Conservation (phyloP, 441 rosid genomes). For the Melastoma candidum region DNA sequence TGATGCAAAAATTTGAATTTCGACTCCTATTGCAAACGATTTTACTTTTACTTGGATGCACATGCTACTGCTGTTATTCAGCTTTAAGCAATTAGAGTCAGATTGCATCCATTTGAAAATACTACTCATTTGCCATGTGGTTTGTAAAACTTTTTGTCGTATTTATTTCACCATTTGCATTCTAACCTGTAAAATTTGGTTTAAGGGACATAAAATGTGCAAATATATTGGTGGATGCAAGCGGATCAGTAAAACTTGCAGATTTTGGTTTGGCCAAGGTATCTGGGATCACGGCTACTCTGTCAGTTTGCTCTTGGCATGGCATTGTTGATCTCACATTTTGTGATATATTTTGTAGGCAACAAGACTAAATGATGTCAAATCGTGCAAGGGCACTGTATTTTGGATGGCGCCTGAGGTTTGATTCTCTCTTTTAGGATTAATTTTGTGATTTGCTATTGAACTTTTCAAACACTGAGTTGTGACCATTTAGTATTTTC, state of each 20-base stretch:
- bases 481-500: not conserved
- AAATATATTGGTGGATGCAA: conserved; percentile 10
- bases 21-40: too few species aligned
- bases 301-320: not conserved
- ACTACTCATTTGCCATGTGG: too few species aligned
- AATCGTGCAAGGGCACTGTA: conserved; percentile 3
- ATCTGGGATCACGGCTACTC: not conserved
- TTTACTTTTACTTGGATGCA: too few species aligned
- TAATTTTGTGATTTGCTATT: not conserved
- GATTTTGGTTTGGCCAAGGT: conserved; percentile 19
- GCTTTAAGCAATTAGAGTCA: too few species aligned
- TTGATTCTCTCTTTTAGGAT: not conserved
- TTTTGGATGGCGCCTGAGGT: conserved; percentile 15
- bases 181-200: too few species aligned
- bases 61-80: too few species aligned
- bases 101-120: too few species aligned
- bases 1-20: too few species aligned
- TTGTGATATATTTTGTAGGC: not conserved
- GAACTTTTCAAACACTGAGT: not conserved
- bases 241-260: conserved; percentile 15
- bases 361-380: not conserved
- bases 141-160: too few species aligned
- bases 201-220: conserved; percentile 15
- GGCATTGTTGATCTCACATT: not conserved
- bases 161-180: too few species aligned